These are phyloP conservation scores for Trichocladium antarcticum DNA, from an alignment of 495 filamentous ascomycete genomes.

Conservation along the genomic window DNA sequence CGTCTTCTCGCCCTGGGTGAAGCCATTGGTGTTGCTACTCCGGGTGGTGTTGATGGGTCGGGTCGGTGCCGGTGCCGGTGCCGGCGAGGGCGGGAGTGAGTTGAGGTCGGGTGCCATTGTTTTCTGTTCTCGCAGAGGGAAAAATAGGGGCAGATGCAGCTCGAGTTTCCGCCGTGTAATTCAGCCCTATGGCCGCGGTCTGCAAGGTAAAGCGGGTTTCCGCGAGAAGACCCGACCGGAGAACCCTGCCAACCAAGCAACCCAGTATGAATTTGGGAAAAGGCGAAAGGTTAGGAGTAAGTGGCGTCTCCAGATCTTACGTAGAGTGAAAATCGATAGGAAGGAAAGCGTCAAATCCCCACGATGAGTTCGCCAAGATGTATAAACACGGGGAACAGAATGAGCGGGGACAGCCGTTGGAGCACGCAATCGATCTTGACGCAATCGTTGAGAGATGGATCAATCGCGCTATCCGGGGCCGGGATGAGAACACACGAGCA, in stretches of 20 bases:
- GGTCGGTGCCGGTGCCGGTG: no score
- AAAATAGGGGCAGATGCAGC: not conserved
- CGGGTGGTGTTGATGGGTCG: constrained; percentile 7
- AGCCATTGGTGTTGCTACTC: constrained; percentile 1
- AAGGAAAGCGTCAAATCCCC: constrained; percentile 1
- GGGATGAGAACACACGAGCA: constrained; percentile 20
- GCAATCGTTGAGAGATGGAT: constrained; percentile 8
- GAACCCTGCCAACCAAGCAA: constrained; percentile 7
- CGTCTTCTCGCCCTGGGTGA: constrained; percentile 14
- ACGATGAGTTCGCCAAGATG: not conserved
- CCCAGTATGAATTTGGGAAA: constrained; percentile 4
- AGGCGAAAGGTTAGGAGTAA: not conserved
- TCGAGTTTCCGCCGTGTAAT: constrained; percentile 2
- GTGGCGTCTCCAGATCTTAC: not conserved
- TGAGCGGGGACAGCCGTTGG: constrained; percentile 2
- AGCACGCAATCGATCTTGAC: constrained; percentile 22
- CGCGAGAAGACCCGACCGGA: not conserved
- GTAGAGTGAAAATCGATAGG: not conserved
- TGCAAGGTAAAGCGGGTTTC: not conserved
- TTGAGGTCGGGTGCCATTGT: constrained; percentile 47
- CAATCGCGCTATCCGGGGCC: constrained; percentile 23
- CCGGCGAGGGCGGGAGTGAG: constrained; percentile 35
- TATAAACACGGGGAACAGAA: constrained; percentile 1
- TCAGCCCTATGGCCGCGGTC: constrained; percentile 4
- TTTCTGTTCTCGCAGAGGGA: not conserved